phyloP scores from a whole-genome alignment of 768 basidiomycete species.

The Boletus bicolor region DNA sequence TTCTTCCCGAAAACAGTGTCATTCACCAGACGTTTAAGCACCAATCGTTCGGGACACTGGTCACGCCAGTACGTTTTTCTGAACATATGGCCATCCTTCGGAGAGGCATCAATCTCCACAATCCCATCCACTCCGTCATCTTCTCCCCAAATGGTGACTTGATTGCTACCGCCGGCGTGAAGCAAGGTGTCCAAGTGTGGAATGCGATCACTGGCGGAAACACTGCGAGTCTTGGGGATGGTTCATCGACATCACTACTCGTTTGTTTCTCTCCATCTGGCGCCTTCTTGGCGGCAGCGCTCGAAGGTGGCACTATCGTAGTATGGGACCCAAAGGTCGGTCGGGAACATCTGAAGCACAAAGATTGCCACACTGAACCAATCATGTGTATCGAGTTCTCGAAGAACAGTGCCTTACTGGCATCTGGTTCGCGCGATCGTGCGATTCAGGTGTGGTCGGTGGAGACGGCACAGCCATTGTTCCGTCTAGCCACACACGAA shows the following conservation, averaged over 20 bases:
- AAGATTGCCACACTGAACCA: conserved; percentile 5
- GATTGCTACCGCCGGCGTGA: conserved; percentile 14
- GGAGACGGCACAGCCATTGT: conserved; percentile 8
- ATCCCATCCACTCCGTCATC: conserved; percentile 12
- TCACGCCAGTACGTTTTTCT: background rate
- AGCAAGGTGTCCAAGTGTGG: conserved; percentile 25
- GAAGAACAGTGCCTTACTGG: conserved; percentile 7
- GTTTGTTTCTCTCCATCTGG: conserved; percentile 24
- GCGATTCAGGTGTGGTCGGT: conserved; percentile 25
- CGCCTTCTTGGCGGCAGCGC: conserved; percentile 17
- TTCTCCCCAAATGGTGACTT: conserved; percentile 11
- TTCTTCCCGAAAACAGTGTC: background rate
- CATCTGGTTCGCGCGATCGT: conserved; percentile 18
- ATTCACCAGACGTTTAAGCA: conserved; percentile 9
- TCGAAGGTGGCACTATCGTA: conserved; percentile 12
- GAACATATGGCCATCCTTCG: background rate
- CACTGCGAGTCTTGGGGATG: conserved; percentile 19
- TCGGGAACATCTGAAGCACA: conserved; percentile 15
- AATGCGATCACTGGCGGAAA: conserved; percentile 19
- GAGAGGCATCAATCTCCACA: background rate
- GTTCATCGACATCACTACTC: conserved; percentile 3
- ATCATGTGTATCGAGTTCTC: conserved; percentile 24
- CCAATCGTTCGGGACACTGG: conserved; percentile 1
- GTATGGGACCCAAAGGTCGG: conserved; percentile 24
- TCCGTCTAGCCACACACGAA: conserved; percentile 15